Evolutionary conservation across 306 rosid genomes (phyloP).

Genomic region (Trichosanthes cucumerina): DNA sequence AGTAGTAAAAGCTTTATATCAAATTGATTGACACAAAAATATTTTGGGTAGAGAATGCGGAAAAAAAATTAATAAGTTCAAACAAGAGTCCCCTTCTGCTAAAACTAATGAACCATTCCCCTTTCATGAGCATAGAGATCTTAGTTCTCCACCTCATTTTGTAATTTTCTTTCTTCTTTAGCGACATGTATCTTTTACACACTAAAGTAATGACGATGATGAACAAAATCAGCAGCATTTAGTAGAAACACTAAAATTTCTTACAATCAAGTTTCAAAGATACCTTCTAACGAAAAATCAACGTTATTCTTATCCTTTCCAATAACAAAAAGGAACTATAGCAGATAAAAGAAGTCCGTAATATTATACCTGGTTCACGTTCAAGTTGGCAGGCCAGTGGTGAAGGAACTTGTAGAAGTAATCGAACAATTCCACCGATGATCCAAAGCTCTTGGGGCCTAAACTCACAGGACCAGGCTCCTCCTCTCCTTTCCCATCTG

Average conservation of each 20-base stretch:
- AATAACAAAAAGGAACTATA: background rate
- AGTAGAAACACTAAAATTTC: background rate
- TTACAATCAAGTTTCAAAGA: background rate
- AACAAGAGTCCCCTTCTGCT: background rate
- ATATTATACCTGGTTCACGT: constrained; percentile 51
- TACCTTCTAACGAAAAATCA: background rate
- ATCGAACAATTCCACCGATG: constrained; percentile 17
- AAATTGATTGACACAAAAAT: background rate
- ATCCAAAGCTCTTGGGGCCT: constrained; percentile 13
- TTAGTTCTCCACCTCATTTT: background rate
- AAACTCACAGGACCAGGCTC: constrained; percentile 8
- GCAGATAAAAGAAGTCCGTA: background rate
- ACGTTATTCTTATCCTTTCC: background rate
- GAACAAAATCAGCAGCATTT: background rate
- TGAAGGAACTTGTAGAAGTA: constrained; percentile 31
- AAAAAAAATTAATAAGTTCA: background rate
- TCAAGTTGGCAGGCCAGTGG: constrained; percentile 52
- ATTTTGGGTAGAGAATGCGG: background rate
- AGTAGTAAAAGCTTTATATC: background rate
- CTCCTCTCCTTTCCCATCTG: constrained; percentile 21
- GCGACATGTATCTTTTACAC: background rate
- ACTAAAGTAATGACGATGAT: background rate
- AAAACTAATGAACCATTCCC: background rate
- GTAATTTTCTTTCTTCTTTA: background rate
- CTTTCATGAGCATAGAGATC: background rate